Base-by-base conservation (phyloP, 768 basidiomycete species). In the Mycena galericulata region DNA sequence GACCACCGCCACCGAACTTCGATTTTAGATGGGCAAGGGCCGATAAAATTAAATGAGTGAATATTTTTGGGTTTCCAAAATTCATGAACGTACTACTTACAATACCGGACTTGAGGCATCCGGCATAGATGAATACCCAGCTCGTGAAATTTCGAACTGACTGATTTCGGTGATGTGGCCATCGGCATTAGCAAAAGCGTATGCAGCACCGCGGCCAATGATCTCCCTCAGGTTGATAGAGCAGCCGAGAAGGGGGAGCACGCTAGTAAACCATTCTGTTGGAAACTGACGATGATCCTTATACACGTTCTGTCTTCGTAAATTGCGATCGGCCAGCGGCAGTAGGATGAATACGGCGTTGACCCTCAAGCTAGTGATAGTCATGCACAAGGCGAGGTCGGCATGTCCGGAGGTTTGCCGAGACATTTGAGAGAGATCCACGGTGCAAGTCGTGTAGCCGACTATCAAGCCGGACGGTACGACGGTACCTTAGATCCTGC, bases 111-210 rank as follows among this genome's bases (percentile, higher is more conserved):
- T 74, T 74, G 34, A 81, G 77, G 29, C 81, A 67, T 0, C 86
- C 86, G 11, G 82, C 65, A 59, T 85, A 86, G 27, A 84, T 74
- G 5, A 87, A 63, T 86, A 81, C 51, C 77, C 79, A 10, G 85
- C 86, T 12, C 81, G 80, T 14, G 77, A 79, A 68, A 85, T 86
- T 17, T 43, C 41, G 41, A 43, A 43, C 9, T 43, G 41, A 17
- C 41, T 43, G 41, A 43, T 43, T 30, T 70, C 61, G 9, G 75
- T 74, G 15, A 78, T 65, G 6, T 75, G 50, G 26, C 30, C 63
- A 1, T 62, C 62, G 15, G 69, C 66, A 34, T 78, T 76, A 12
- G 75, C 53, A 45, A 78, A 86, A 12, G 68, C 58, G 34, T 60
- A 69, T 12, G 51, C 45, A n/a, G 41, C 26, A 24, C 53, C n/a